These are phyloP conservation scores for Knoxdaviesia capensis DNA, from an alignment of 2,329 filamentous ascomycete species.

Conservation along the genomic window DNA sequence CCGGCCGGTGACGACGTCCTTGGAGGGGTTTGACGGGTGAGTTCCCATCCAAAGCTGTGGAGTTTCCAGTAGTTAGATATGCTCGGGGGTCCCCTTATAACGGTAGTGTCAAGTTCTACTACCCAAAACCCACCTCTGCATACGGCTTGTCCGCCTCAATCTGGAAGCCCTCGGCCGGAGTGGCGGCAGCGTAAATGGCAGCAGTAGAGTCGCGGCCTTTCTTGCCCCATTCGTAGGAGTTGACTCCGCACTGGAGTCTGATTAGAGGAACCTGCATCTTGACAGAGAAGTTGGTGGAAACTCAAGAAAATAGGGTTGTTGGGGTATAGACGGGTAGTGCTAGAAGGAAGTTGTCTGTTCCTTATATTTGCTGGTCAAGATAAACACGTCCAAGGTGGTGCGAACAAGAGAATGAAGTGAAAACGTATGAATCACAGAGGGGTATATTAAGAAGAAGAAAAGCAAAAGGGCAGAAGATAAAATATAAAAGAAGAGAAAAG, in stretches of 20 bases:
- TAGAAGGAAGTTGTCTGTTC: background rate
- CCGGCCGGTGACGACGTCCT: slow-evolving; percentile 65
- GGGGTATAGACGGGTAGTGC: background rate
- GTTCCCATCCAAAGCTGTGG: slow-evolving; percentile 94
- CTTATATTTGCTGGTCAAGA: background rate
- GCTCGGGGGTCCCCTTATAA: slow-evolving; percentile 7
- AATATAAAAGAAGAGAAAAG: background rate
- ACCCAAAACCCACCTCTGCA: slow-evolving; percentile 46
- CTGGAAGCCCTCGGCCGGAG: slow-evolving; percentile 50
- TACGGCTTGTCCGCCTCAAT: slow-evolving; percentile 83
- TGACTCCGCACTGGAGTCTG: slow-evolving; percentile 76
- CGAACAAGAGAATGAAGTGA: background rate
- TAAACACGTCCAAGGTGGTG: background rate
- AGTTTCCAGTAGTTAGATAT: background rate
- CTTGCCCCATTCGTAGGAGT: slow-evolving; percentile 99
- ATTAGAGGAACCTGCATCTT: slow-evolving; percentile 61
- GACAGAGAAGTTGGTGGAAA: slow-evolving; percentile 1
- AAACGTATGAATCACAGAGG: background rate
- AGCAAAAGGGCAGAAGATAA: background rate
- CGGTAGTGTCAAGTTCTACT: background rate
- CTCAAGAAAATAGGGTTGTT: background rate
- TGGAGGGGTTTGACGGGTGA: slow-evolving; percentile 87
- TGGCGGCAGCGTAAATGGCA: slow-evolving; percentile 75
- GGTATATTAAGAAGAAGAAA: background rate
- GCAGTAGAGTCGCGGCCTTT: slow-evolving; percentile 71